Evolutionary conservation across 2,329 filamentous ascomycete genomes (phyloP).

Genomic region (Colletotrichum navitas): DNA sequence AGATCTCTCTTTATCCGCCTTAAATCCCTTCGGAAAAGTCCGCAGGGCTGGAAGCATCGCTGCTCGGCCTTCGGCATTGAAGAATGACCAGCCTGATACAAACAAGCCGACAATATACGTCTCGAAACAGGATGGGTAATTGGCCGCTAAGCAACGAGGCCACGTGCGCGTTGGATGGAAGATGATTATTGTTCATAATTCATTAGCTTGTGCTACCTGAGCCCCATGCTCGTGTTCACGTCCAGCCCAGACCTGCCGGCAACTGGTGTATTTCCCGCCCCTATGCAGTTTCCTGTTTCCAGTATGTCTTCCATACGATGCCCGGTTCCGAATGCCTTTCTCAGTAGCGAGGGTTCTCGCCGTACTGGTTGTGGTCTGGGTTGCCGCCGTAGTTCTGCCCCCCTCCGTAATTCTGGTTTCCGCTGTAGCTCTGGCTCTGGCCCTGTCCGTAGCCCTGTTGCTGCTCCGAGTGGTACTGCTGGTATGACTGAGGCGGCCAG

Average conservation of each 20-base stretch:
- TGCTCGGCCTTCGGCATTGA: too few species aligned
- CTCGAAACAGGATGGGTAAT: background rate
- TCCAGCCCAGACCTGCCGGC: background rate
- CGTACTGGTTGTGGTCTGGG: slow-evolving; percentile 39
- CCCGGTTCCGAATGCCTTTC: background rate
- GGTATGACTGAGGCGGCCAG: slow-evolving; percentile 41
- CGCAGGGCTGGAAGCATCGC: too few species aligned
- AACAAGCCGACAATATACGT: background rate
- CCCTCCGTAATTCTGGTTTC: slow-evolving; percentile 30
- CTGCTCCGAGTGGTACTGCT: slow-evolving; percentile 42
- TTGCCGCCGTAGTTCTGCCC: slow-evolving; percentile 45
- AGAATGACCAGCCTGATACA: background rate
- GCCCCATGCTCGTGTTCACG: background rate
- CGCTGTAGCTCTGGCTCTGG: slow-evolving; percentile 40
- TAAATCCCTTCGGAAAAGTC: too few species aligned
- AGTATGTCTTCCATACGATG: background rate
- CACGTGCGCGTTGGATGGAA: background rate
- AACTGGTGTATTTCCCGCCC: background rate
- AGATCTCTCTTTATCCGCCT: too few species aligned
- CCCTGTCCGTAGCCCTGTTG: slow-evolving; percentile 40
- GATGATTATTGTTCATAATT: slow-evolving; percentile 27
- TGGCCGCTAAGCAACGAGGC: background rate
- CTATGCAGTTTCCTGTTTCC: background rate
- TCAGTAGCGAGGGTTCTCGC: slow-evolving; percentile 47
- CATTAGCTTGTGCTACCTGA: slow-evolving; percentile 1